Conservation (phyloP, 345 rosid genomes). For the Triadica sebifera region DNA sequence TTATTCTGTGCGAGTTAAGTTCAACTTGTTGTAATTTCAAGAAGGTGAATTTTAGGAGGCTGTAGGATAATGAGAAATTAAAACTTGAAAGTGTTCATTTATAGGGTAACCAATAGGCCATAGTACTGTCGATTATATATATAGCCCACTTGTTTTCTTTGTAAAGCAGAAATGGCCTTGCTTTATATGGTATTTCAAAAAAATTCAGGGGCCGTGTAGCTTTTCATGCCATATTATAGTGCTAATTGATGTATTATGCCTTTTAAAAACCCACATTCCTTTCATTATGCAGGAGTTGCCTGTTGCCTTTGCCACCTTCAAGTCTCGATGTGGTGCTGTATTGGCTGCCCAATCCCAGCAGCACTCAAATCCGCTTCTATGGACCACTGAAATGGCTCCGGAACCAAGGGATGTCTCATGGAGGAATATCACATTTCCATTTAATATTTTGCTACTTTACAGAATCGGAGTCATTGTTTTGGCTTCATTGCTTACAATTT, state of each 20-base stretch:
- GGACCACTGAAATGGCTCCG: conserved; percentile 82
- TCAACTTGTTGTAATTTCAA: background rate
- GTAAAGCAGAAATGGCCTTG: too few species aligned
- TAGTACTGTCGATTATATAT: background rate
- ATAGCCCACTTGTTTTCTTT: too few species aligned
- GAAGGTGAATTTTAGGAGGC: background rate
- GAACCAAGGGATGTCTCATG: conserved; percentile 81
- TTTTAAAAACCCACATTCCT: too few species aligned
- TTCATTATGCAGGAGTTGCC: conserved; percentile 60
- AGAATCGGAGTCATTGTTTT: conserved; percentile 67
- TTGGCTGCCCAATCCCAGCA: conserved; percentile 82
- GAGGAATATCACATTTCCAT: conserved; percentile 62
- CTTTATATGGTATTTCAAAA: too few species aligned
- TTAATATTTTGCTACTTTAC: conserved; percentile 49
- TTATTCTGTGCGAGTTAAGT: background rate
- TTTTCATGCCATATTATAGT: too few species aligned
- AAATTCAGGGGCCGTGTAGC: too few species aligned
- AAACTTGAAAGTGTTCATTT: too few species aligned
- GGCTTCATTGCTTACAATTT: conserved; percentile 70
- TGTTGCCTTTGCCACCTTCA: conserved; percentile 79
- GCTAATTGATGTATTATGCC: too few species aligned
- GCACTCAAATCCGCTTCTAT: conserved; percentile 66
- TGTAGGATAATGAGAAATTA: too few species aligned
- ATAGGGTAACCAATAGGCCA: background rate
- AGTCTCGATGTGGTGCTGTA: conserved; percentile 66